Percentiles rank a stretch among this genome's conserved stretches.
Evolutionary conservation across 2,329 filamentous ascomycete species (phyloP).

Genomic region (Chaetoscypha palmicola): DNA sequence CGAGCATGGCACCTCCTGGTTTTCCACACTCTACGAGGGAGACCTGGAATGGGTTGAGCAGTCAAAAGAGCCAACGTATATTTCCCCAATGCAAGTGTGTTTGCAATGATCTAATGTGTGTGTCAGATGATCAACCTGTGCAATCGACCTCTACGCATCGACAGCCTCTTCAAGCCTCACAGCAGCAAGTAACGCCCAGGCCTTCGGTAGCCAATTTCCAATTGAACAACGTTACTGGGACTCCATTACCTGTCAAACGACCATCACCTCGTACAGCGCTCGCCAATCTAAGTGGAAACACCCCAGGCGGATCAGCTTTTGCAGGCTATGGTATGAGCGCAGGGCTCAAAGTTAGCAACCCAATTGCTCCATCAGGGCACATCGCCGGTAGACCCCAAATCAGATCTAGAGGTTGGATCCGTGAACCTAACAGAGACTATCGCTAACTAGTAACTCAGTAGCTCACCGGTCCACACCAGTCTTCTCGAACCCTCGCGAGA

Average conservation of each 20-base stretch:
- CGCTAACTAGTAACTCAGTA: neutral
- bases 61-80: slow-evolving; percentile 18
- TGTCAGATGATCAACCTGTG: slow-evolving; percentile 12
- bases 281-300: slow-evolving; percentile 16
- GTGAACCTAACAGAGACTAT: neutral
- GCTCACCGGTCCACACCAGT: neutral
- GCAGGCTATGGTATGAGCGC: slow-evolving; percentile 32
- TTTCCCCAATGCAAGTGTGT: too few species aligned
- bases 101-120: too few species aligned
- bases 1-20: slow-evolving; percentile 9
- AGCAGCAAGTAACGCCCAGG: slow-evolving; percentile 11
- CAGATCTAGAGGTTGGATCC: slow-evolving; percentile 23
- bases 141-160: slow-evolving; percentile 30
- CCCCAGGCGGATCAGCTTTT: slow-evolving; percentile 18
- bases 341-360: slow-evolving; percentile 31
- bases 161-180: slow-evolving; percentile 21
- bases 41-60: slow-evolving; percentile 21
- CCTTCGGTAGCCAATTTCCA: slow-evolving; percentile 17
- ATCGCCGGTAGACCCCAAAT: slow-evolving; percentile 16
- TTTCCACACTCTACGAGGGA: slow-evolving; percentile 8
- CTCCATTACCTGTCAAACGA: slow-evolving; percentile 17
- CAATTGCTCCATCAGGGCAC: slow-evolving; percentile 9
- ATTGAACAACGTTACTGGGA: slow-evolving; percentile 12
- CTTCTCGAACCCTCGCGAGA: neutral
- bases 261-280: slow-evolving; percentile 21